Base-by-base conservation (phyloP, 495 filamentous ascomycete species). In the Glonium stellatum region DNA sequence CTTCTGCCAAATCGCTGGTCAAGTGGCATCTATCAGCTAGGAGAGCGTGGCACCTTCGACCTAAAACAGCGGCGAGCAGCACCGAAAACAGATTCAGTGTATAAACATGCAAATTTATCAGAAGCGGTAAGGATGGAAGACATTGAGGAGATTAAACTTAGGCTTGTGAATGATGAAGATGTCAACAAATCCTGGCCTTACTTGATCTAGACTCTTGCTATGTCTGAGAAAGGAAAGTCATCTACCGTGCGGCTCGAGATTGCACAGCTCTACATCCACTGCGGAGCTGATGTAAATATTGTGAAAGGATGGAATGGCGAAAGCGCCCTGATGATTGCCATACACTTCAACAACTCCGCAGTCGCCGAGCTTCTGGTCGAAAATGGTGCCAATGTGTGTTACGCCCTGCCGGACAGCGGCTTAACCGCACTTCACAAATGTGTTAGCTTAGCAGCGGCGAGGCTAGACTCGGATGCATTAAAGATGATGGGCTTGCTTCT, bases 291-390 rank as follows among this genome's bases (percentile, higher is more conserved):
- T 27, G 54, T 59, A 8, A 63, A 63, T 41, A 49, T 55, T 3
- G 35, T 54, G 0, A 58, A 63, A 27, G 61, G 55, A 13, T 63
- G 61, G 61, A 63, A 63, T 41, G 61, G 61, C 19, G 55, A 63
- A 37, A 58, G 55, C 27, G 54, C 61, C 11, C 41, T 63, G 6
- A 50, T 58, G 47, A 59, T 63, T 9, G 55, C 61, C 22, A 63
- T 63, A 31, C 55, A 58, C 41, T 63, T 58, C 34, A 55, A 55
- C 19, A 63, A 63, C 39, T 55, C 49, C 18, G 61, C 47, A n/a
- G 55, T 63, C 22, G 61, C 61, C 5, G 55, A 58, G 25, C 44
- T 63, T 1, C 48, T 63, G 9, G 54, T 63, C 36, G 49, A 19
- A 1, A 58, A 59, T 19, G 61, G 61, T 4, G 61, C 61, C 5